Evolutionary conservation across 768 basidiomycete species (phyloP).

Genomic region (Hydnomerulius pinastri): DNA sequence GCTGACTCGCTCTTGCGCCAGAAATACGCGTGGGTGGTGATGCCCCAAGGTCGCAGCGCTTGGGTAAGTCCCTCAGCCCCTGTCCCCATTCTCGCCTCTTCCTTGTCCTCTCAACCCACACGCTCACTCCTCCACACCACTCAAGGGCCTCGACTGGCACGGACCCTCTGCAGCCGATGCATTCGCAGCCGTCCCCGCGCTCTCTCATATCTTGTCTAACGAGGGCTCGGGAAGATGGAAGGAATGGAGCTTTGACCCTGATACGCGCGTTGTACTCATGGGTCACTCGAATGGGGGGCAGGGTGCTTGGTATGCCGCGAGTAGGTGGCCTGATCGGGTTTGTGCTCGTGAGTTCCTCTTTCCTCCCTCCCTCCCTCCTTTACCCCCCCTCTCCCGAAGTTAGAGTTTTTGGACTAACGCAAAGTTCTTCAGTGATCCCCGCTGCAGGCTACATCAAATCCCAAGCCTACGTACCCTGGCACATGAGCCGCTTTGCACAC

Average conservation of each 20-base stretch:
- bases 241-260: slow-evolving; percentile 38
- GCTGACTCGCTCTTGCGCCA: slow-evolving; percentile 59
- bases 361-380: background rate
- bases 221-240: slow-evolving; percentile 37
- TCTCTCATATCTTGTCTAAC: slow-evolving; percentile 46
- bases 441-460: slow-evolving; percentile 87
- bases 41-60: slow-evolving; percentile 81
- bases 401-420: no score
- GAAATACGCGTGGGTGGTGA: slow-evolving; percentile 67
- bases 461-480: slow-evolving; percentile 79
- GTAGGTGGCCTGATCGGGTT: slow-evolving; percentile 76
- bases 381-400: no score
- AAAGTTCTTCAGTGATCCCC: slow-evolving; percentile 54
- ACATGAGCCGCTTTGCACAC: slow-evolving; percentile 71
- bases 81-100: no score
- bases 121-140: background rate
- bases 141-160: slow-evolving; percentile 90
- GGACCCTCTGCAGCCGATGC: slow-evolving; percentile 77
- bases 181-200: slow-evolving; percentile 60
- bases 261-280: slow-evolving; percentile 60
- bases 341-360: slow-evolving; percentile 49
- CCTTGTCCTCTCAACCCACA: background rate
- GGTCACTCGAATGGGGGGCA: slow-evolving; percentile 96
- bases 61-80: no score
- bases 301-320: slow-evolving; percentile 80